phyloP scores from a whole-genome alignment of 192 early-diverging fungal species.

The Entrophospora sp. region DNA sequence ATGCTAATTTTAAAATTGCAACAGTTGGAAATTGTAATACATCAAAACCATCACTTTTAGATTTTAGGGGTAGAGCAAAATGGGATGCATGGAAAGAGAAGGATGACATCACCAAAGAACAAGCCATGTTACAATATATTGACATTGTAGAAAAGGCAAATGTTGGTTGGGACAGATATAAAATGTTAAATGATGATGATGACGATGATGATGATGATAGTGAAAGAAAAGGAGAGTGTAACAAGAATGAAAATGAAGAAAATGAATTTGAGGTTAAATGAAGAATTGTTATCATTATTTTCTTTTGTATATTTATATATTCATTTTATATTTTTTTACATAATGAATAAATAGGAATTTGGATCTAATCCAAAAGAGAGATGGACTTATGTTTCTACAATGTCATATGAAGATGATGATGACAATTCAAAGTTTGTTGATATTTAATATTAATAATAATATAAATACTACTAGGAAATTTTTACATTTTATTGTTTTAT shows the following conservation, averaged over 20 bases:
- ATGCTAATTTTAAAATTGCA: conserved; percentile 31
- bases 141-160: neutral
- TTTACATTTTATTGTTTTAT: neutral
- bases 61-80: conserved; percentile 33
- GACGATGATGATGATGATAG: conserved; percentile 21
- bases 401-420: neutral
- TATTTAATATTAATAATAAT: neutral
- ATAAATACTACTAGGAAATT: neutral
- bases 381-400: conserved; percentile 6
- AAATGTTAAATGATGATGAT: conserved; percentile 19
- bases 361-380: neutral
- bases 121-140: conserved; percentile 14
- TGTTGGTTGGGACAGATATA: conserved; percentile 15
- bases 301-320: too few species aligned
- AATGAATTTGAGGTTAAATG: too few species aligned
- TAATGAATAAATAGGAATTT: neutral
- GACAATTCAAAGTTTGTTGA: neutral
- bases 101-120: conserved; percentile 17
- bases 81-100: conserved; percentile 38
- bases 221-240: conserved; percentile 21
- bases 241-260: neutral
- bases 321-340: neutral
- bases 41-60: conserved; percentile 28
- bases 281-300: too few species aligned
- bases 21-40: conserved; percentile 31